Conservation (phyloP, 2,329 filamentous ascomycete species). For the Penicillium expansum region DNA sequence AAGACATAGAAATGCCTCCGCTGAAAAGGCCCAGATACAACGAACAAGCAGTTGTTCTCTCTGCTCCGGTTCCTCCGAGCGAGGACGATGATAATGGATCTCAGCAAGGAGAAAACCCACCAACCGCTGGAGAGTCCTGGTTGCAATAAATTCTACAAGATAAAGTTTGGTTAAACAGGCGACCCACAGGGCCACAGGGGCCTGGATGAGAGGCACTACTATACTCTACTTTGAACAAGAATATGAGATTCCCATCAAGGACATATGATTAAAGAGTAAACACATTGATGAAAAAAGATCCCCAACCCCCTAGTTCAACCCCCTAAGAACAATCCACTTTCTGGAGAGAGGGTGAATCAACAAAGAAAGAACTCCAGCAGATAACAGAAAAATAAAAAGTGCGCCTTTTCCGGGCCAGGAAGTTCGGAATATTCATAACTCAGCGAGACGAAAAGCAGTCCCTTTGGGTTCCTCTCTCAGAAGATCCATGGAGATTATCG, state of each 20-base stretch:
- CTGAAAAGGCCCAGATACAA: conserved; percentile 31
- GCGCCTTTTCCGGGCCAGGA: conserved; percentile 33
- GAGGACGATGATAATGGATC: not conserved
- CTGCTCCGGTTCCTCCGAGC: not conserved
- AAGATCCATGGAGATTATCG: conserved; percentile 24
- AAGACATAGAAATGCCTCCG: conserved; percentile 30
- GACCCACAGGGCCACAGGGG: not conserved
- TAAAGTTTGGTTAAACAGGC: not conserved
- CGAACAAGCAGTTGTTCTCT: not conserved
- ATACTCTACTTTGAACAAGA: not conserved
- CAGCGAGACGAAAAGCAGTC: conserved; percentile 14
- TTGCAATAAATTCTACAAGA: not conserved
- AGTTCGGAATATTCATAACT: conserved; percentile 27
- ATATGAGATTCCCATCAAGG: conserved; percentile 14
- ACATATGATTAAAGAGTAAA: conserved; percentile 25
- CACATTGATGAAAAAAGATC: conserved; percentile 17
- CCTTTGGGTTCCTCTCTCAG: conserved; percentile 10
- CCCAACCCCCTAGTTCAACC: conserved; percentile 10
- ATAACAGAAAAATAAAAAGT: conserved; percentile 21
- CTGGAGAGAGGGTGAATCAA: conserved; percentile 16
- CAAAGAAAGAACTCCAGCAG: conserved; percentile 24
- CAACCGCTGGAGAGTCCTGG: not conserved
- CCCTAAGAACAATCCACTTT: conserved; percentile 11
- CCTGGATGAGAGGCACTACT: not conserved
- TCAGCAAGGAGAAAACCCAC: not conserved